Conservation (phyloP, 768 basidiomycete species). For the Lactarius hengduanensis region DNA sequence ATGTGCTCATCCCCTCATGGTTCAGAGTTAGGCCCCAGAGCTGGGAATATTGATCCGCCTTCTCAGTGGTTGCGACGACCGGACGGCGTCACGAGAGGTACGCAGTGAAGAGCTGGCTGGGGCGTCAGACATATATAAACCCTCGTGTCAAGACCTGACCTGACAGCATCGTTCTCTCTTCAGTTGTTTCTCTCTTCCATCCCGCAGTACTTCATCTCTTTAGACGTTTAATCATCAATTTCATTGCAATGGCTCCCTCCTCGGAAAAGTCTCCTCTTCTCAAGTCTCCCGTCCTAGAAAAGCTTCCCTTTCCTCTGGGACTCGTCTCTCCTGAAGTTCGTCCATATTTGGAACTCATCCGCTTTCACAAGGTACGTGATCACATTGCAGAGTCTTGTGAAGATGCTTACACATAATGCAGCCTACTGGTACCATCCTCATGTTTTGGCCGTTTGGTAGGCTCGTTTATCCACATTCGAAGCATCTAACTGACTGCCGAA, state of each 20-base stretch:
- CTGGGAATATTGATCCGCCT: background rate
- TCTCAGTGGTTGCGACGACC: background rate
- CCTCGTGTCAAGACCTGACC: background rate
- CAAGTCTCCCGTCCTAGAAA: constrained; percentile 17
- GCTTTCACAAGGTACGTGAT: constrained; percentile 23
- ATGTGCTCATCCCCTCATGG: constrained; percentile 1
- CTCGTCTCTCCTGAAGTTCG: constrained; percentile 26
- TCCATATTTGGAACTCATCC: constrained; percentile 29
- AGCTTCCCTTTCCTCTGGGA: constrained; percentile 29
- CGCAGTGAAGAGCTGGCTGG: background rate
- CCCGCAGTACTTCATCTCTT: background rate
- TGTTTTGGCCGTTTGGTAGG: constrained; percentile 22
- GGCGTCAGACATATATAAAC: constrained; percentile 14
- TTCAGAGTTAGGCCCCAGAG: background rate
- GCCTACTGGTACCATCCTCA: constrained; percentile 28
- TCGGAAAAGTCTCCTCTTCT: constrained; percentile 19
- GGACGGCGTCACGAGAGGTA: background rate
- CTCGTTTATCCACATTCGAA: background rate
- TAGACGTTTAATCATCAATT: constrained; percentile 3
- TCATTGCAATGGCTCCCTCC: constrained; percentile 7
- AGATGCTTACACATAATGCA: constrained; percentile 1
- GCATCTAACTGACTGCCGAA: background rate
- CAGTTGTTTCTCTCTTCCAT: background rate
- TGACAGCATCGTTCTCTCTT: constrained; percentile 1
- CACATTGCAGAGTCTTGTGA: background rate